Base-by-base conservation (phyloP, 2,329 filamentous ascomycete species). In the Cladosporium cucumerinum region DNA sequence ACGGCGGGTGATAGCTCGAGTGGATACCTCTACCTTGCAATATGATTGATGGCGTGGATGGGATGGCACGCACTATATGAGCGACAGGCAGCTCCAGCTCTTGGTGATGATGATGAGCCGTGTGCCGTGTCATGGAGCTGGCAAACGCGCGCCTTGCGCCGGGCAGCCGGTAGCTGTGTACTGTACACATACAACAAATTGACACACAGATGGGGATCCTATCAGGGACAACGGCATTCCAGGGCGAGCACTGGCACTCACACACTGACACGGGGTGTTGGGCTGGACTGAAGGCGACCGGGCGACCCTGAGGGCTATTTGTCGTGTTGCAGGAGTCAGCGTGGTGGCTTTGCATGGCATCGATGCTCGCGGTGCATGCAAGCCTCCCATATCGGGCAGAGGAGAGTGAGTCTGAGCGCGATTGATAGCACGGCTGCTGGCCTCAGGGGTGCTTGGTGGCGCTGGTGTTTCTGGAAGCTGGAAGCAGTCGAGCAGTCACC, bases 91-190 rank as follows among this genome's bases (percentile, higher is more conserved):
- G 18, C 34, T 39, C 34, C 36, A 43, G 39, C 39, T 43, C 39
- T 43, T 18, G 18, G 39, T n/a, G 18, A n/a, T n/a, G 18, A n/a
- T n/a, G 39, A 46, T 46, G 39, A 46, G 39, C 39, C 39, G 39
- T 46, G 39, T 46, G 39, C 23, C 39, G 39, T 46, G 39, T 46
- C 39, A 46, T 46, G n/a, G n/a, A 46, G 39, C 57, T 51, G 39
- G 43, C 58, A 61, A 26, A 61, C 49, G 60, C 60, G 46, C 57
- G 25, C 49, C 60, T 62, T 46, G 49, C 60, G 43, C 58, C 46
- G 46, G 58, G 58, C 46, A 46, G 30, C 43, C 43, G 58, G 58
- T 49, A 61, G 34, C 18, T 26, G 28, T 32, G n/a, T 43, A 36
- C 34, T 28, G 54, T 34, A 46, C 39, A 46, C 36, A 43, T 43